Percentiles rank a stretch among this genome's conserved stretches.
Conservation (phyloP, 257 asterid species). For the Solanum boliviense region DNA sequence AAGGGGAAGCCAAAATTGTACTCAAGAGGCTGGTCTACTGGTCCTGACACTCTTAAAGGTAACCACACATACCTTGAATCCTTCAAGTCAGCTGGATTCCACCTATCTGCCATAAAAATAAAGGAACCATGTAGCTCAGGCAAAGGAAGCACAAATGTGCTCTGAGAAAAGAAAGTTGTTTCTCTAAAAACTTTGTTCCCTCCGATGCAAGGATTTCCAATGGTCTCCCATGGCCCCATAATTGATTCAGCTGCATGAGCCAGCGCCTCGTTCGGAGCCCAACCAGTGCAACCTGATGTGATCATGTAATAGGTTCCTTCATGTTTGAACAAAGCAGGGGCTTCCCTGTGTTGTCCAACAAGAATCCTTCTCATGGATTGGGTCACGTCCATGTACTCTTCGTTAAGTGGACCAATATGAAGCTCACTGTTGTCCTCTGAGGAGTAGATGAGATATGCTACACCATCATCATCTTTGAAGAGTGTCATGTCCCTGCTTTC, state of each 20-base stretch:
- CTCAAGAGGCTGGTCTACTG: constrained; percentile 74
- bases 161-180: constrained; percentile 77
- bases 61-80: constrained; percentile 92
- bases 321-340: constrained; percentile 88
- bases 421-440: constrained; percentile 85
- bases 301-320: constrained; percentile 84
- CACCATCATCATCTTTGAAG: constrained; percentile 75
- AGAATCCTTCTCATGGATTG: constrained; percentile 44
- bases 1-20: constrained; percentile 78
- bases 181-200: constrained; percentile 49
- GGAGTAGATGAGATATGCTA: constrained; percentile 78
- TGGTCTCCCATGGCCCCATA: constrained; percentile 92
- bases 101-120: constrained; percentile 88
- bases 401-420: constrained; percentile 63
- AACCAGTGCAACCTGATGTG: constrained; percentile 94
- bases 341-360: constrained; percentile 80
- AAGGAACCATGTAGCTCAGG: constrained; percentile 49
- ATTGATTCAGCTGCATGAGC: constrained; percentile 88
- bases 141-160: constrained; percentile 80
- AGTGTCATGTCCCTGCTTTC: constrained; percentile 97
- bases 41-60: constrained; percentile 70
- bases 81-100: constrained; percentile 89
- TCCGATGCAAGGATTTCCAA: constrained; percentile 97
- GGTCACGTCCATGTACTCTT: constrained; percentile 53
- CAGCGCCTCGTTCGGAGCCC: constrained; percentile 94